Base-by-base conservation (phyloP, 495 filamentous ascomycete species). In the Bacidia gigantensis region DNA sequence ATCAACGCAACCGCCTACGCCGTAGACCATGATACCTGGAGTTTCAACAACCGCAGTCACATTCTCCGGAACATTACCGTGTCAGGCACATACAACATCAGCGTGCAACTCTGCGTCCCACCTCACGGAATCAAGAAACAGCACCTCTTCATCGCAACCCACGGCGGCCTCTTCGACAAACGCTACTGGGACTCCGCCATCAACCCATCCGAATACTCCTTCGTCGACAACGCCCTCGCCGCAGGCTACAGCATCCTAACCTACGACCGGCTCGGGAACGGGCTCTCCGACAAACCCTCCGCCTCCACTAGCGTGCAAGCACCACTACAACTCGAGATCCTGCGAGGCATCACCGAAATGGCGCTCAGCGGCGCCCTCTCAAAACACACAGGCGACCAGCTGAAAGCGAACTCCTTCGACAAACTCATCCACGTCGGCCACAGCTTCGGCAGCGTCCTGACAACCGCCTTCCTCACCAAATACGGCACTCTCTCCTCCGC, bases 401-500 rank as follows among this genome's bases (percentile, higher is more conserved):
- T n/a, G n/a, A n/a, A n/a, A n/a, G n/a, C n/a, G n/a, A 14, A 3
- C 20, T 29, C 26, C 3, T 65, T 69, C 61, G 26, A 59, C 20
- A 59, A 66, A 3, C 58, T 71, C 23, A 57, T 72, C 12, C 67
- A 65, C 35, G 60, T 71, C 11, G 68, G 66, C 26, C 76, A 80
- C 63, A 70, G 65, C 18, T 76, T 70, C 58, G 75, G 75, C 46
- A 74, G 72, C 2, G 46, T 71, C 11, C 64, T 71, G 23, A 67
- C 64, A 21, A 71, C 72, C 57, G 58, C 52, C 18, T 46, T 64
- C 48, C 58, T 63, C 25, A 55, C 57, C 17, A 53, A 26, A 3
- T 58, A 61, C 42, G 53, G 54, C 24, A 26, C 26, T 11, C 57
- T 65, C 11, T 62, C 44, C 45, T 54, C 58, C 51, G 65, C 56